Base-by-base conservation (phyloP, 2,329 filamentous ascomycete genomes). In the Pseudocercospora ulei region DNA sequence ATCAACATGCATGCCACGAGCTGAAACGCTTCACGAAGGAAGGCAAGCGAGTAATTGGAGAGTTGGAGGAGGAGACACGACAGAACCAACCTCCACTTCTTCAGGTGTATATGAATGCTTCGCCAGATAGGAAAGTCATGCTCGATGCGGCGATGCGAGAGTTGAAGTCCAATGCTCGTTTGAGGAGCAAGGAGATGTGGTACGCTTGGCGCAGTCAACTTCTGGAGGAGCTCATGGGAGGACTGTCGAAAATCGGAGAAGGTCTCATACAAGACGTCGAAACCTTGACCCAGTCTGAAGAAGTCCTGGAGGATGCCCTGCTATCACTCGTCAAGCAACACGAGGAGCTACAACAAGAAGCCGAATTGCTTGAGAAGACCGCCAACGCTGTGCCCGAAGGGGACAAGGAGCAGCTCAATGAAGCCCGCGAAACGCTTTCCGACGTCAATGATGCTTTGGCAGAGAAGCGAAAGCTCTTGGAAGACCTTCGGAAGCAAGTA, bases 111-210 rank as follows among this genome's bases (percentile, higher is more conserved):
- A 76, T 92, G 48, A 78, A 79, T 6, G 88, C 88, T 16, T 75
- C 82, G 0, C 76, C 85, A 0, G 84, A 92, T 46, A 78, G 93
- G 57, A 86, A 83, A 55, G 65, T 76, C 3, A 71, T 92, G 36
- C 92, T 98, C 79, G 88, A 98, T 64, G 90, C 83, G 49, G 87
- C 96, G 58, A 90, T 98, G 69, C 90, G 93, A 62, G 95, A 96
- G 56, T 82, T 94, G 62, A 96, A 95, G 67, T 87, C 85, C 0
- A 82, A 93, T 59, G 85, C 88, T 9, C 76, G 90, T 16, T 71
- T 95, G 8, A 69, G 87, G 35, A 95, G 88, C 65, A 95, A 95
- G 59, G 85, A 84, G 41, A 87, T 90, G 68, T 98, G 90, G 90
- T 98, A 98, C 59, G 82, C 88, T 56, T 98, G 90, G 90, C 80